These are phyloP conservation scores for Cadophora malorum DNA, from an alignment of 2,329 filamentous ascomycete genomes.

Conservation along the genomic window DNA sequence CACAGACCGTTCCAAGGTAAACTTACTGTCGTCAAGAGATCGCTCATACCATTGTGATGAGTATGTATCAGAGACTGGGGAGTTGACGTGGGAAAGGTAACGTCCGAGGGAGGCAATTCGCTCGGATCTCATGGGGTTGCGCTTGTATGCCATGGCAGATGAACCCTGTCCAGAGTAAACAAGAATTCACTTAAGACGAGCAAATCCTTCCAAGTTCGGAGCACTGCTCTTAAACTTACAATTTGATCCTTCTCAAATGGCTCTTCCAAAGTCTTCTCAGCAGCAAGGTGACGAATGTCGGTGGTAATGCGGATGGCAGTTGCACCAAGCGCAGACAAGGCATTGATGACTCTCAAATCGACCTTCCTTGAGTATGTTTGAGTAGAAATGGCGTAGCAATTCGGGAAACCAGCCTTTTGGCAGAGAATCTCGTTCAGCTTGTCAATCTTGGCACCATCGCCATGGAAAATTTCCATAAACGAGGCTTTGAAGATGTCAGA, in stretches of 20 bases:
- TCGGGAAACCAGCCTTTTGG: conserved; percentile 60
- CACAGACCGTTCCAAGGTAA: not conserved
- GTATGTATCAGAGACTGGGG: conserved; percentile 63
- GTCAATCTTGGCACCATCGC: conserved; percentile 58
- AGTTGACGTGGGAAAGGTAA: conserved; percentile 49
- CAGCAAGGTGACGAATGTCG: conserved; percentile 76
- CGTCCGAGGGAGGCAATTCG: conserved; percentile 54
- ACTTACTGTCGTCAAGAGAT: conserved; percentile 69
- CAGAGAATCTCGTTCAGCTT: conserved; percentile 62
- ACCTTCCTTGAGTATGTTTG: conserved; percentile 83
- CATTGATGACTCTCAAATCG: conserved; percentile 80
- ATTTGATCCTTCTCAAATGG: conserved; percentile 83
- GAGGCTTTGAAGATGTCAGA: conserved; percentile 28
- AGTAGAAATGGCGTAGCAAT: conserved; percentile 57
- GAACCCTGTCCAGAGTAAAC: conserved; percentile 43
- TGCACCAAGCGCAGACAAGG: conserved; percentile 79
- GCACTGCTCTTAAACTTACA: conserved; percentile 48
- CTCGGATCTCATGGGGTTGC: conserved; percentile 57
- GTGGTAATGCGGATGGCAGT: conserved; percentile 76
- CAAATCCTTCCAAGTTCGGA: too few relatives aligned
- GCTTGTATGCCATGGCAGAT: conserved; percentile 62
- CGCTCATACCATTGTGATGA: conserved; percentile 70
- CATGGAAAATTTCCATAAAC: conserved; percentile 55
- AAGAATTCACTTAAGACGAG: too few relatives aligned
- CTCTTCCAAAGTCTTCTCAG: conserved; percentile 85